A percentile compares a stretch with the other conserved stretches of the same genome.
phyloP scores from a whole-genome alignment of 441 rosid genomes.

The Pelargonium fulgidum region DNA sequence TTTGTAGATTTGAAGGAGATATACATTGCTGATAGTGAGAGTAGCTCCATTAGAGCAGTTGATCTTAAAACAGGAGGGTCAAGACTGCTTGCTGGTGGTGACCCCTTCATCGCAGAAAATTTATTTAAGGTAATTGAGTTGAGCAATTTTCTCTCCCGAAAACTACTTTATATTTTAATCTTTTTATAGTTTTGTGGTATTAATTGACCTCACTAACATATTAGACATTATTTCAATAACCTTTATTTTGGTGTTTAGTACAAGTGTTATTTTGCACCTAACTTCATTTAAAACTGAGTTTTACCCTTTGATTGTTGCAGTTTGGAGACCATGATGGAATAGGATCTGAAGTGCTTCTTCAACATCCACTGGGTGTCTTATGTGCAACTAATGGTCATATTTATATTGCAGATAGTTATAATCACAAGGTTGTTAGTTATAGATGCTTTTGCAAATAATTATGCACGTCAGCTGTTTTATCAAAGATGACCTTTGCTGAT shows the following conservation, averaged over 20 bases:
- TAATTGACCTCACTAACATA: too few species aligned
- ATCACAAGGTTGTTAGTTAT: conserved; percentile 64
- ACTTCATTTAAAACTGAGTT: not conserved
- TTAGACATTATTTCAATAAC: too few species aligned
- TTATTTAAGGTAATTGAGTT: conserved; percentile 59
- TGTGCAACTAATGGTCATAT: conserved; percentile 70
- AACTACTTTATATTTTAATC: not conserved
- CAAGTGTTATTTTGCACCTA: conserved; percentile 4
- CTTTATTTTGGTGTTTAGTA: not conserved
- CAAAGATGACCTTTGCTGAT: too few species aligned
- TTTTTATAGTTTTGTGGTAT: not conserved
- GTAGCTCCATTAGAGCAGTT: conserved; percentile 88
- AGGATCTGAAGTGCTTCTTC: conserved; percentile 86
- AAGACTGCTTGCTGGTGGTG: conserved; percentile 85
- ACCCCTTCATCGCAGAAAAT: conserved; percentile 71
- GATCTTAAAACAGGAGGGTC: conserved; percentile 87
- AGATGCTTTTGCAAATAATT: too few species aligned
- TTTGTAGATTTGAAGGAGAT: conserved; percentile 56
- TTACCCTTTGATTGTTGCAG: conserved; percentile 35
- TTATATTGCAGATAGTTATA: conserved; percentile 88
- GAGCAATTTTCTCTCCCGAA: not conserved
- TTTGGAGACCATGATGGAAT: conserved; percentile 89
- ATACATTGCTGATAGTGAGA: conserved; percentile 92
- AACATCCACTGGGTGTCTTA: conserved; percentile 87
- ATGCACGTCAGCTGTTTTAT: too few species aligned